Base-by-base conservation (phyloP, 176 grass and related monocot species). In the Lolium rigidum region DNA sequence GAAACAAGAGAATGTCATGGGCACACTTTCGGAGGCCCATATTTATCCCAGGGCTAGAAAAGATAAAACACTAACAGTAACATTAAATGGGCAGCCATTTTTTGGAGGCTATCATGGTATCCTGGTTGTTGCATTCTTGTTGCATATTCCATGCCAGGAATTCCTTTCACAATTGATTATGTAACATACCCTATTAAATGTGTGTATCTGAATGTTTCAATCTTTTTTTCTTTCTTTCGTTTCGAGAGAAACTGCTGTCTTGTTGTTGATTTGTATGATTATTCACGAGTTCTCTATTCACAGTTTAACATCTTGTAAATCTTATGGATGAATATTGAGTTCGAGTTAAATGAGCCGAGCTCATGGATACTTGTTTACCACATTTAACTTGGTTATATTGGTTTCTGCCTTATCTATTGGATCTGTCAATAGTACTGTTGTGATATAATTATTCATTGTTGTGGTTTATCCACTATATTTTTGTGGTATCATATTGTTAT, bases 21-120 rank as follows among this genome's bases (percentile, higher is more conserved):
- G 14, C 64, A 35, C 37, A 28, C 64, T 67, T 67, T 38, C 37
- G 64, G 64, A 37, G 14, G 6, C 64, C 64, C 64, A 67, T 38
- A 67, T 7, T 66, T 37, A 16, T 35, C 14, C 63, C 63, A 66
- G 26, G 28, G 26, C 17, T 67, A 28, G 64, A 67, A 35, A 38
- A 31, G 14, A 67, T 67, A 67, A 67, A 67, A 37, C 64, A 67
- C 64, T 67, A 37, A 38, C 28, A 67, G 26, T 38, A 65, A 65
- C 26, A 65, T 50, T 50, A 28, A 67, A 17, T 7, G 15, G 37
- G 28, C 64, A 38, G 64, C 64, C 28, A 16, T 67, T 67, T 67
- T 67, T 67, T 67, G 28, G 64, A 38, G 60, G 64, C 28, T 37
- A 14, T 37, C 64, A 37, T 38, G 31, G 64, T 67, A 17, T 67